Evolutionary conservation across 345 rosid species (phyloP).

Genomic region (Ceriops tagal): DNA sequence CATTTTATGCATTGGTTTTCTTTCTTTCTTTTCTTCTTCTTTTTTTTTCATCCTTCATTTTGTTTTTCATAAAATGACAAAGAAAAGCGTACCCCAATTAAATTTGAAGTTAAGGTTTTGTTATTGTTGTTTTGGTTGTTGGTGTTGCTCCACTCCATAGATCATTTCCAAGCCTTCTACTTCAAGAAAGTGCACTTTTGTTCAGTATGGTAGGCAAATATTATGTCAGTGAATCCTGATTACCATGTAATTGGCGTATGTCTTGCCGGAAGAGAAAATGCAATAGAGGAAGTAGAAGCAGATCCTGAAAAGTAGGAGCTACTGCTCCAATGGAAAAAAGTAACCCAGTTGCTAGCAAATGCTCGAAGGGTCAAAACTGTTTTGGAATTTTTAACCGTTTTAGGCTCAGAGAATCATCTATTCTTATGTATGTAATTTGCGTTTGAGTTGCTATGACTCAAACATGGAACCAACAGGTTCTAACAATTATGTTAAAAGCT

Average conservation of each 20-base stretch:
- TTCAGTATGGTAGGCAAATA: not conserved
- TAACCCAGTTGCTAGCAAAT: too few relatives aligned
- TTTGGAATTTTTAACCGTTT: too few relatives aligned
- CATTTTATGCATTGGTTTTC: not conserved
- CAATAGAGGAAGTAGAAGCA: not conserved
- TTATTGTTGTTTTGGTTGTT: not conserved
- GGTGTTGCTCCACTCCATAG: not conserved
- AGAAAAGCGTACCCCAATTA: too few relatives aligned
- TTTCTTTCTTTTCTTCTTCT: not conserved
- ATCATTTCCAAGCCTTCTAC: not conserved
- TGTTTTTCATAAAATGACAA: too few relatives aligned
- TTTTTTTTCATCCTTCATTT: too few relatives aligned
- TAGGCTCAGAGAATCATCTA: too few relatives aligned
- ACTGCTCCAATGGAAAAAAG: not conserved
- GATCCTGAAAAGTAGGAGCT: not conserved
- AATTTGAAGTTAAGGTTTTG: not conserved
- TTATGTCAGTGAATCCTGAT: not conserved
- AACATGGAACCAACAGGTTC: too few relatives aligned
- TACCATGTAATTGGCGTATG: not conserved
- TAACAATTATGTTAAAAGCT: too few relatives aligned
- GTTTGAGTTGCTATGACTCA: too few relatives aligned
- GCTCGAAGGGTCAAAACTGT: too few relatives aligned
- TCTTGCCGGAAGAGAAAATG: constrained; percentile 4
- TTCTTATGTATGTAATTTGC: too few relatives aligned
- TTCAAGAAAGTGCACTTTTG: not conserved